Evolutionary conservation across 352 stramenopile genomes (phyloP).

Genomic region (Globisporangium alternatum): DNA sequence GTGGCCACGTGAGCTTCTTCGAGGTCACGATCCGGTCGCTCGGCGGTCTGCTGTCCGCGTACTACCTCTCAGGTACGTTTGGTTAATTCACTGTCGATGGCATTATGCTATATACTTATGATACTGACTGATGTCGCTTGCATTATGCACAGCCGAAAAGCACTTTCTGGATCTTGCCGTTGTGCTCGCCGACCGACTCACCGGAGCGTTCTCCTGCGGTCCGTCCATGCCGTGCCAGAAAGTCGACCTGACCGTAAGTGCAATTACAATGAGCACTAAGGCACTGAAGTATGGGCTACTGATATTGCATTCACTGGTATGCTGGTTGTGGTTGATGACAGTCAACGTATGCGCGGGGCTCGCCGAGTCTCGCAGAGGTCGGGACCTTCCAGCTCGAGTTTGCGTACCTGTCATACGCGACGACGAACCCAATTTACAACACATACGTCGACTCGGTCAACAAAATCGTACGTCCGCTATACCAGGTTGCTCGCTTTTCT

Average conservation of each 20-base stretch:
- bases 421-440: constrained; percentile 32
- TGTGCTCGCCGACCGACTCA: constrained; percentile 33
- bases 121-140: not conserved
- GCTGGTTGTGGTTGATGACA: not conserved
- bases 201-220: constrained; percentile 33
- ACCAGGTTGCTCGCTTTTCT: not conserved
- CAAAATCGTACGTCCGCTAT: constrained; percentile 25
- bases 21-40: constrained; percentile 62
- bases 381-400: constrained; percentile 72
- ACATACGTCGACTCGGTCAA: constrained; percentile 41
- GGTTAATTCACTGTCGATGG: not conserved
- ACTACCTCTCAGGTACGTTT: constrained; percentile 39
- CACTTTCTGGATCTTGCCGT: constrained; percentile 45
- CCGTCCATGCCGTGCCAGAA: constrained; percentile 32
- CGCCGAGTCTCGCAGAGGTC: constrained; percentile 42
- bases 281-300: not conserved
- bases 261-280: not conserved
- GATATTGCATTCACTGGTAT: not conserved
- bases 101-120: not conserved
- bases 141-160: constrained; percentile 20
- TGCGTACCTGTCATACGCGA: constrained; percentile 39
- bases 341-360: not conserved
- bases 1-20: constrained; percentile 49
- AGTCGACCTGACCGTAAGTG: constrained; percentile 37
- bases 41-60: constrained; percentile 51